A percentile compares a stretch with the other conserved stretches of the same genome.
phyloP scores from a whole-genome alignment of 768 basidiomycete species.

The Dacryopinax spathularia region DNA sequence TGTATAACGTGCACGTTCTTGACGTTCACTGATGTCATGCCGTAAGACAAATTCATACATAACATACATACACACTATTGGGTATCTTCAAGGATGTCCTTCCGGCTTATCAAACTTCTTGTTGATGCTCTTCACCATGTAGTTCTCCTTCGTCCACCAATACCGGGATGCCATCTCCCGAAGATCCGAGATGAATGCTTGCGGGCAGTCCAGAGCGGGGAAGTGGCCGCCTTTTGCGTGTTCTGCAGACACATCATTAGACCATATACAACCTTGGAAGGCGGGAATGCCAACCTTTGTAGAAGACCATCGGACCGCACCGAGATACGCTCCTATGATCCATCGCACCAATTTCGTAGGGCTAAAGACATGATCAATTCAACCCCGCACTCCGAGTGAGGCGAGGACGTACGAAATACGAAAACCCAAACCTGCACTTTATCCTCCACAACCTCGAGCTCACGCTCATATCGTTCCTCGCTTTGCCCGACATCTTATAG shows the following conservation, averaged over 20 bases:
- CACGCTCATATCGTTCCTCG: slow-evolving; percentile 7
- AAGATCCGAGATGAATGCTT: slow-evolving; percentile 12
- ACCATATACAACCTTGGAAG: too few relatives aligned
- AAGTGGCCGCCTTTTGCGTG: slow-evolving; percentile 14
- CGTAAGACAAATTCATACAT: too few relatives aligned
- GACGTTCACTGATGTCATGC: too few relatives aligned
- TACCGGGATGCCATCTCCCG: slow-evolving; percentile 10
- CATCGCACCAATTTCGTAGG: slow-evolving; percentile 12
- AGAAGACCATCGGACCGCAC: slow-evolving; percentile 12
- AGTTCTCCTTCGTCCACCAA: slow-evolving; percentile 8
- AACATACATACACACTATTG: neutral
- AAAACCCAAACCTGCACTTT: slow-evolving; percentile 11
- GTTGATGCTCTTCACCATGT: neutral
- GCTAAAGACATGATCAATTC: neutral
- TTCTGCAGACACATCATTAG: neutral
- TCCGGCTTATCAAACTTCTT: neutral
- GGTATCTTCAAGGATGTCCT: neutral
- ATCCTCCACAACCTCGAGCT: slow-evolving; percentile 9
- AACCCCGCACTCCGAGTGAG: neutral
- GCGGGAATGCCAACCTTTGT: slow-evolving; percentile 9
- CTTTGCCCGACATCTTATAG: slow-evolving; percentile 9
- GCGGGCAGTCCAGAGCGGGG: slow-evolving; percentile 14
- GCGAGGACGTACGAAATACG: slow-evolving; percentile 9
- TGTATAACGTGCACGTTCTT: too few relatives aligned
- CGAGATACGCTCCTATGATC: slow-evolving; percentile 7